phyloP scores from a whole-genome alignment of 1,139 yeast species.

The Yarrowia galli region DNA sequence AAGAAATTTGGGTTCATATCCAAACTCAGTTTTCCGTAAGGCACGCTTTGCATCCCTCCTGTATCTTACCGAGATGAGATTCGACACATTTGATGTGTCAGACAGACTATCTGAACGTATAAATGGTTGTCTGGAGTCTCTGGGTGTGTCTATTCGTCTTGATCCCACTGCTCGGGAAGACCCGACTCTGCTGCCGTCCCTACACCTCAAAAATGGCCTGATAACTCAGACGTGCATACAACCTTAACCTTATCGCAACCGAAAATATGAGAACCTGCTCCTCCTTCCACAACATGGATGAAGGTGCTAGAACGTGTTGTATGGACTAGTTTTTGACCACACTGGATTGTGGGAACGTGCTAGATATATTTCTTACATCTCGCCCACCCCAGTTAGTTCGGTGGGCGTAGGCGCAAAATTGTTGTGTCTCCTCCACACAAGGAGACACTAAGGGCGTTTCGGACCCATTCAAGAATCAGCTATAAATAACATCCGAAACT shows the following conservation, averaged over 20 bases:
- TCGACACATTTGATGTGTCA: background rate
- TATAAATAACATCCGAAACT: conserved; percentile 18
- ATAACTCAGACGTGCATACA: conserved; percentile 22
- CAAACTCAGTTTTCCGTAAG: background rate
- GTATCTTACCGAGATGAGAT: conserved; percentile 17
- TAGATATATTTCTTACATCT: background rate
- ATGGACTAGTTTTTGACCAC: background rate
- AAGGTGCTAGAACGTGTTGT: background rate
- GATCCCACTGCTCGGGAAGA: background rate
- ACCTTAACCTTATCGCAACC: conserved; percentile 27
- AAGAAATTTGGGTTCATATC: background rate
- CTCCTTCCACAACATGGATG: background rate
- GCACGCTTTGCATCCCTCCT: conserved; percentile 27
- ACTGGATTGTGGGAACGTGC: background rate
- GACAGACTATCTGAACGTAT: no score
- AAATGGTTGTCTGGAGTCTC: background rate
- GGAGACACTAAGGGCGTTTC: background rate
- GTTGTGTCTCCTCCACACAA: background rate
- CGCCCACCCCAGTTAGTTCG: background rate
- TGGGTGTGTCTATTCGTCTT: background rate
- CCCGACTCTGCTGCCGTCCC: background rate
- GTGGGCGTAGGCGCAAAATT: conserved; percentile 14
- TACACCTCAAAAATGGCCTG: conserved; percentile 28
- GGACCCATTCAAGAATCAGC: background rate
- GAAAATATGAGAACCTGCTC: conserved; percentile 10